phyloP scores from a whole-genome alignment of 345 rosid genomes.

The Camelina neglecta region DNA sequence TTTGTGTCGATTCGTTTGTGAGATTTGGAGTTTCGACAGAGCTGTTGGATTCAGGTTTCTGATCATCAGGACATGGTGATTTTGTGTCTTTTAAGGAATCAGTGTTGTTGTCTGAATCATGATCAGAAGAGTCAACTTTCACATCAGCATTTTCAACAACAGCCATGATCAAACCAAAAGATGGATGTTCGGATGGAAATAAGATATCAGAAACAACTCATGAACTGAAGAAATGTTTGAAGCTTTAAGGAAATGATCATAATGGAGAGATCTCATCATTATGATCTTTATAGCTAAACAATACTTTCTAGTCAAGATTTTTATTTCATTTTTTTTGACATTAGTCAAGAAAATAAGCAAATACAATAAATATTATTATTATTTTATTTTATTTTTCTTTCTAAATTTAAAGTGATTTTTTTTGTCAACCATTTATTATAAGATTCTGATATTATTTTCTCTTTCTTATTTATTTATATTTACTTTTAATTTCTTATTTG shows the following conservation, averaged over 20 bases:
- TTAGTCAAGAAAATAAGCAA: neutral
- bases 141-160: constrained; percentile 77
- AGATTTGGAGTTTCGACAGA: constrained; percentile 36
- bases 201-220: neutral
- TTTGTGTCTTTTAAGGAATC: constrained; percentile 49
- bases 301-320: constrained; percentile 1
- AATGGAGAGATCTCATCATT: neutral
- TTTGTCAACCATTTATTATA: neutral
- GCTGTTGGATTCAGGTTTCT: constrained; percentile 49
- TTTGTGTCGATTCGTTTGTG: constrained; percentile 20
- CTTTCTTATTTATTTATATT: too few species aligned
- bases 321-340: neutral
- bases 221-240: neutral
- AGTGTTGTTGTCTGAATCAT: constrained; percentile 51
- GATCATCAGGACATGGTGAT: constrained; percentile 47
- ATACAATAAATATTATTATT: neutral
- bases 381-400: neutral
- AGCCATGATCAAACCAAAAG: constrained; percentile 61
- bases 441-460: neutral
- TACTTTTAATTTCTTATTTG: too few species aligned
- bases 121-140: constrained; percentile 61
- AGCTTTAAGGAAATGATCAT: neutral
- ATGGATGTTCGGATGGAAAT: constrained; percentile 12
- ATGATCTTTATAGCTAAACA: neutral
- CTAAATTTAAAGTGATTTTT: neutral